Evolutionary conservation across 2,329 filamentous ascomycete genomes (phyloP).

Genomic region (Verticillium zaregamsianum): DNA sequence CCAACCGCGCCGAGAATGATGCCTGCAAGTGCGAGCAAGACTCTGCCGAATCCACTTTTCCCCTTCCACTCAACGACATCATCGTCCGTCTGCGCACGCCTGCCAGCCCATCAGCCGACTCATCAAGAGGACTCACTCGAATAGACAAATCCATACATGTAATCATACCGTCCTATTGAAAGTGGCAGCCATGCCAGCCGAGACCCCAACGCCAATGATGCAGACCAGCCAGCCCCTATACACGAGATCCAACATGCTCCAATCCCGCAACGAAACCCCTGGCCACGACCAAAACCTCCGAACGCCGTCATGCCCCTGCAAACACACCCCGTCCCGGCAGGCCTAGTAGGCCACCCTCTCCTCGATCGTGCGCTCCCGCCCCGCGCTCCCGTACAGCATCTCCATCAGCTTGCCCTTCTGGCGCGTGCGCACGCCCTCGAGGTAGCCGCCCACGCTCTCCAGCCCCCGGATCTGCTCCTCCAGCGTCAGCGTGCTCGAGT

Average conservation of each 20-base stretch:
- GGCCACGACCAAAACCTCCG: not conserved
- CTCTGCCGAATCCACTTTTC: not conserved
- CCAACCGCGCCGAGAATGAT: not conserved
- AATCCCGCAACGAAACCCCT: too few species aligned
- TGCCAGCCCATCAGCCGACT: not conserved
- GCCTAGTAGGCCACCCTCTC: slow-evolving; percentile 9
- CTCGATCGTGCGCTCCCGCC: slow-evolving; percentile 25
- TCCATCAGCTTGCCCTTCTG: slow-evolving; percentile 84
- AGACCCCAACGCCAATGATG: not conserved
- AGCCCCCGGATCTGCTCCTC: slow-evolving; percentile 84
- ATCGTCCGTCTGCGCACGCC: not conserved
- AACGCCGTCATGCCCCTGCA: not conserved
- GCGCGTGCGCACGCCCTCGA: slow-evolving; percentile 68
- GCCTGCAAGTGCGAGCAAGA: not conserved
- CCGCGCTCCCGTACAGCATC: slow-evolving; percentile 60
- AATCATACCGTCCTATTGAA: not conserved
- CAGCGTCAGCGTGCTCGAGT: slow-evolving; percentile 66
- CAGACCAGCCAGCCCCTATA: not conserved
- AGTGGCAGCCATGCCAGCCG: not conserved
- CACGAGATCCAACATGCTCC: not conserved
- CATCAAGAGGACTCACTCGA: not conserved
- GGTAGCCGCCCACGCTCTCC: slow-evolving; percentile 72
- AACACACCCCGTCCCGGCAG: not conserved
- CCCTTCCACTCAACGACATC: not conserved
- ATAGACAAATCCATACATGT: too few species aligned